Conservation (phyloP, 306 rosid genomes). For the Vicia faba region DNA sequence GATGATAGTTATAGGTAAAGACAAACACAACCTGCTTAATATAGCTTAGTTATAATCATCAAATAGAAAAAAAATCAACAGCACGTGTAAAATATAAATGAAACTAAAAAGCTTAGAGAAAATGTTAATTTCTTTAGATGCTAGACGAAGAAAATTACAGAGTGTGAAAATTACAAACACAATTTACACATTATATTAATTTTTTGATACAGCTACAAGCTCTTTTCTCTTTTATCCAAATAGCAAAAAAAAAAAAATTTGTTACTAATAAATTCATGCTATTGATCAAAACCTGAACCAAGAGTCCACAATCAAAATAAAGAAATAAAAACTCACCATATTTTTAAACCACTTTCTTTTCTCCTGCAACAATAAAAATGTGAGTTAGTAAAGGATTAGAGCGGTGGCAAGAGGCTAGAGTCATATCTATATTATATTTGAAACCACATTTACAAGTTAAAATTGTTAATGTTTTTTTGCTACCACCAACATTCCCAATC, state of each 20-base stretch:
- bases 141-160: slow-evolving; percentile 5
- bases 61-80: neutral
- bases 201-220: neutral
- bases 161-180: too few relatives aligned
- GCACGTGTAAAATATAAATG: neutral
- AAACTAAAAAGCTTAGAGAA: neutral
- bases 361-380: slow-evolving; percentile 51
- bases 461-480: slow-evolving; percentile 15
- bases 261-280: neutral
- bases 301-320: slow-evolving; percentile 9
- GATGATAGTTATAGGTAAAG: neutral
- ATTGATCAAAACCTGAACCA: slow-evolving; percentile 5
- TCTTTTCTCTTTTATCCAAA: neutral
- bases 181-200: neutral
- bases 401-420: slow-evolving; percentile 1
- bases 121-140: neutral
- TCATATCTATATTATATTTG: neutral
- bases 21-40: too few relatives aligned
- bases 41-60: too few relatives aligned
- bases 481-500: slow-evolving; percentile 1
- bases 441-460: slow-evolving; percentile 10
- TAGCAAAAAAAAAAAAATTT: neutral
- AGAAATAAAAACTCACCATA: slow-evolving; percentile 50
- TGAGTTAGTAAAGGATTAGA: slow-evolving; percentile 18
- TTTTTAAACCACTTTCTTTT: slow-evolving; percentile 63